Evolutionary conservation across 2,329 filamentous ascomycete genomes (phyloP).

Genomic region (Ascochyta rabiei): DNA sequence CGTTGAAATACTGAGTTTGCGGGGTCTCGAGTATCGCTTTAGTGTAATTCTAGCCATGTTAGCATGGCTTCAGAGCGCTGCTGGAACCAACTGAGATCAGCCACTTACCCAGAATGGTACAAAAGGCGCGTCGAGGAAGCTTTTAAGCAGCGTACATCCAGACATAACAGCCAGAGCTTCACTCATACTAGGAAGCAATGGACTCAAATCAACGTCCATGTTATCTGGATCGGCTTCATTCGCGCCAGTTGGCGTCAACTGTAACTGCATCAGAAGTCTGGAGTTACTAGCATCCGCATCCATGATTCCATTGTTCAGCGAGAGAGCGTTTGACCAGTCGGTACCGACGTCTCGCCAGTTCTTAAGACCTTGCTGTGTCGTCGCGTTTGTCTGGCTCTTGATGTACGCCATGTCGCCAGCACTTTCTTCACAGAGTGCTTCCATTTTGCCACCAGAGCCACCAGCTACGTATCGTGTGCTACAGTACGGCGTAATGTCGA

Average conservation of each 20-base stretch:
- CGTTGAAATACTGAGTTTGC: constrained; percentile 66
- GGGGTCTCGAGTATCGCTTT: constrained; percentile 49
- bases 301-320: constrained; percentile 51
- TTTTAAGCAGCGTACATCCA: constrained; percentile 68
- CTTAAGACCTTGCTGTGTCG: constrained; percentile 55
- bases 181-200: constrained; percentile 68
- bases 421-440: constrained; percentile 65
- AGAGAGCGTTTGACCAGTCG: constrained; percentile 52
- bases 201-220: constrained; percentile 52
- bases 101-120: constrained; percentile 53
- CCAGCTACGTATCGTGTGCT: constrained; percentile 62
- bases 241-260: constrained; percentile 37
- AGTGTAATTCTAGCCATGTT: constrained; percentile 43
- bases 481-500: constrained; percentile 68
- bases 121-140: constrained; percentile 65
- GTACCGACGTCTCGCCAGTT: constrained; percentile 54
- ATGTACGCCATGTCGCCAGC: constrained; percentile 63
- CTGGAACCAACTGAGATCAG: background rate
- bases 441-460: constrained; percentile 62
- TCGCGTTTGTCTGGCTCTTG: constrained; percentile 58
- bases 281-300: constrained; percentile 54
- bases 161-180: constrained; percentile 76
- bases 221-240: constrained; percentile 16
- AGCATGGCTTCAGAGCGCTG: background rate
- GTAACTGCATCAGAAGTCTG: constrained; percentile 52